Base-by-base conservation (phyloP, 768 basidiomycete genomes). In the Lentinus tigrinus region DNA sequence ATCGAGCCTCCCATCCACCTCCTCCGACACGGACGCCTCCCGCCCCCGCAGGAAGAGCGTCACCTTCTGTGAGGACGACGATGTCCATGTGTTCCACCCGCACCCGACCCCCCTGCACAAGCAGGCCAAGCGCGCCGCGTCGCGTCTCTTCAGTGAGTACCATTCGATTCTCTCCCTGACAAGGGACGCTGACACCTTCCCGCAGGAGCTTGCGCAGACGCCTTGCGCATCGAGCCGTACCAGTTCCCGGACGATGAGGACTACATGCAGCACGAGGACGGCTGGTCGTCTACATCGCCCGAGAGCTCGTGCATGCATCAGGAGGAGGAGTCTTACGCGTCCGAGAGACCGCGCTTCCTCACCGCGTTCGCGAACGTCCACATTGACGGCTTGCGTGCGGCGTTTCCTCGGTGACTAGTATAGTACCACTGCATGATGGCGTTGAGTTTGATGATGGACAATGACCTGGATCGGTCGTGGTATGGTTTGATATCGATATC, bases 61-160 rank as follows among this genome's bases (percentile, higher is more conserved):
- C 54, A 56, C 37, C 54, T 60, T 60, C 44, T 42, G 54, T 38
- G 59, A 60, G n/a, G 59, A 60, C n/a, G 50, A 56, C 54, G 54
- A 60, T 26, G 50, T 60, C 19, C 42, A 43, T 24, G 23, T 60
- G 31, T 38, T 52, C 46, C 52, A 60, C 44, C 54, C 54, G 16
- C 16, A 37, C 38, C 51, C 14, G 2, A 49, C 51, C 40, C 59
- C 59, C 27, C 50, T 60, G 26, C 40, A 26, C 40, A 38, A 26
- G 42, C 52, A 54, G 42, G 58, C 52, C 14, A 47, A 48, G 38
- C 54, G 55, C 24, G 59, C 50, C 36, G 54, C 49, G 10, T 7
- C 19, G 43, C 59, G 59, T 37, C 26, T 60, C n/a, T 52, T 60
- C 59, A 51, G 59, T 60, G 46, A 28, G 59, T 56, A 49, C 34